Evolutionary conservation across 257 asterid genomes (phyloP), one percentile per base, ranked within the genome.

Genomic region (Cruciata laevipes): DNA sequence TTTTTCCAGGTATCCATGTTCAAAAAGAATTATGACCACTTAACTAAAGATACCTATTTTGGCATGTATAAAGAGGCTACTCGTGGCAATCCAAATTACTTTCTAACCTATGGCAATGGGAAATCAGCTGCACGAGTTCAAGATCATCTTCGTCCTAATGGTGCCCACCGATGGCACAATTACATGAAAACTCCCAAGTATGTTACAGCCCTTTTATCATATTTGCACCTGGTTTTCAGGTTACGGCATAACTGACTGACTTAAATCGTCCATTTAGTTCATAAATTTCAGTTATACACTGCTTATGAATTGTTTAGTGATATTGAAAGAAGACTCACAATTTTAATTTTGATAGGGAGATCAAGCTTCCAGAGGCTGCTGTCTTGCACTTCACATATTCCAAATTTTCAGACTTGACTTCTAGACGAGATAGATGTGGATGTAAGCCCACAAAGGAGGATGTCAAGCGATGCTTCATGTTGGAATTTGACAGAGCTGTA

Each of bases 81-180:
- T 32, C 85, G 78, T 38, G 85, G 84, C 30, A 85, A 85, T 74
- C 91, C 91, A 55, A 83, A 81, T 75, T 85, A 83, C 73, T 85
- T 85, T 63, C 74, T 85, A 73, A 85, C 91, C 9, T 85, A 85
- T 53, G 86, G 86, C 24, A 85, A 85, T 72, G 91, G 91, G 58
- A 87, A 87, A 79, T 77, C 95, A 14, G 91, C 91, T 83, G 95
- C 95, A 72, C 86, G 95, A 13, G 68, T 87, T 66, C 91, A 77
- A 70, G 84, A 81, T 71, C 89, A 83, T 80, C 85, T 87, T 49
- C 89, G 95, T 49, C 91, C 95, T 31, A 85, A 85, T 75, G 91
- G 95, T 40, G 91, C 95, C 13, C 91, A 85, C 71, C 75, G 91
- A 79, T 87, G 95, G 95, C 87, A 87, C 78, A 87, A 87, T 38